Conservation (phyloP, 768 basidiomycete genomes). For the Terana coerulea region DNA sequence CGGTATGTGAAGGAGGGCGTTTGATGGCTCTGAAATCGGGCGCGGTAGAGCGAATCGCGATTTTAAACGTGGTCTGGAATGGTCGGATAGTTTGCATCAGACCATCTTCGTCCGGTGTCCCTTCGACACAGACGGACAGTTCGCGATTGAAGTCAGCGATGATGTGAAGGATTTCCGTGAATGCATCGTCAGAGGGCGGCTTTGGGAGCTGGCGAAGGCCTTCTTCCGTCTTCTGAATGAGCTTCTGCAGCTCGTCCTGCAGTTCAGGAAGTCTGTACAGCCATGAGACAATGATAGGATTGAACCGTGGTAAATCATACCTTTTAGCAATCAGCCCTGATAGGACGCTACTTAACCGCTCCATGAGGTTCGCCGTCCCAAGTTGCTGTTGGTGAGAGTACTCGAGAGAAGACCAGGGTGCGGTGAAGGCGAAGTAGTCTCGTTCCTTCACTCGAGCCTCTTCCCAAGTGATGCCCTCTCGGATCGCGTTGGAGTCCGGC, state of each 20-base stretch:
- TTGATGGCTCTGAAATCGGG: slow-evolving; percentile 56
- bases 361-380: slow-evolving; percentile 53
- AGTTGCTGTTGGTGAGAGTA: slow-evolving; percentile 46
- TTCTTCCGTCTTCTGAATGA: slow-evolving; percentile 37
- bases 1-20: not conserved
- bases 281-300: not conserved
- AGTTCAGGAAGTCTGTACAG: slow-evolving; percentile 55
- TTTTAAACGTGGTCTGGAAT: slow-evolving; percentile 43
- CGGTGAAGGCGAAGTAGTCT: slow-evolving; percentile 47
- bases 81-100: slow-evolving; percentile 55
- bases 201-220: slow-evolving; percentile 37
- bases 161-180: slow-evolving; percentile 50
- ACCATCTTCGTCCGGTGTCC: slow-evolving; percentile 48
- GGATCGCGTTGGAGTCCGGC: slow-evolving; percentile 45
- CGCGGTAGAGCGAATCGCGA: slow-evolving; percentile 45
- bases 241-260: slow-evolving; percentile 49
- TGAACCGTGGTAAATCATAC: slow-evolving; percentile 30
- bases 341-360: slow-evolving; percentile 54
- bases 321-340: slow-evolving; percentile 60
- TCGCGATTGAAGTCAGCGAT: slow-evolving; percentile 45
- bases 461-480: slow-evolving; percentile 50
- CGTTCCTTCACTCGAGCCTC: slow-evolving; percentile 56
- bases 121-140: slow-evolving; percentile 44
- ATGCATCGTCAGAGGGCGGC: slow-evolving; percentile 51
- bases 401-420: slow-evolving; percentile 56